Evolutionary conservation across 306 rosid species (phyloP).

Genomic region (Argentina anserina): DNA sequence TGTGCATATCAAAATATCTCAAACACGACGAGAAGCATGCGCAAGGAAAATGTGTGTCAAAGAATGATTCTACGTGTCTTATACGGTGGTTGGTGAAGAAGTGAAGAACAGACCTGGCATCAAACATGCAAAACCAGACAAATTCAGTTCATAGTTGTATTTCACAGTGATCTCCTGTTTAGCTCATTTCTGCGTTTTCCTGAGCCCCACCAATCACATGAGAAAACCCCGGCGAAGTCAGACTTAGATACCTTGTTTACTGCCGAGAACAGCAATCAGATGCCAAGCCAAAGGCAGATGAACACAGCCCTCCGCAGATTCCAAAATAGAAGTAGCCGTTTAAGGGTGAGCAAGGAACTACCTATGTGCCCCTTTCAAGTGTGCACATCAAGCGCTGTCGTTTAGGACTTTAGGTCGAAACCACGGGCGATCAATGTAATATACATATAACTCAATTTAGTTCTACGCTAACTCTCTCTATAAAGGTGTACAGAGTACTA

Average conservation of each 20-base stretch:
- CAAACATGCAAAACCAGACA: constrained; percentile 33
- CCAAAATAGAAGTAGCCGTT: constrained; percentile 12
- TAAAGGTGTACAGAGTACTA: constrained; percentile 12
- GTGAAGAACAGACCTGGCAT: constrained; percentile 30
- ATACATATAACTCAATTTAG: not conserved
- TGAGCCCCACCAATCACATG: constrained; percentile 7
- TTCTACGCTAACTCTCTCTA: not conserved
- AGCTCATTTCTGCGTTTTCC: not conserved
- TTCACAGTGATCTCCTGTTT: constrained; percentile 5
- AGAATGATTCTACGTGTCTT: constrained; percentile 20
- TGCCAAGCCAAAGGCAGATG: not conserved
- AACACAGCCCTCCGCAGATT: constrained; percentile 7
- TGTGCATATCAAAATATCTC: not conserved
- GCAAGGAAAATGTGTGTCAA: not conserved
- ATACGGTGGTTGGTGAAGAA: not conserved
- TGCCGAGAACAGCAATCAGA: not conserved
- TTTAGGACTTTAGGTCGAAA: not conserved
- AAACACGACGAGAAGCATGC: not conserved
- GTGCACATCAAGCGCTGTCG: constrained; percentile 2
- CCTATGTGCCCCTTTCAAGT: constrained; percentile 13
- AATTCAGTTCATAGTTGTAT: constrained; percentile 22
- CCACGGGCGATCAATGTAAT: constrained; percentile 23
- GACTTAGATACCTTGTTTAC: not conserved
- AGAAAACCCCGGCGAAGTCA: not conserved
- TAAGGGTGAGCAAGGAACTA: constrained; percentile 11